Conservation (phyloP, 106 monocot genomes). For the Vanilla planifolia region DNA sequence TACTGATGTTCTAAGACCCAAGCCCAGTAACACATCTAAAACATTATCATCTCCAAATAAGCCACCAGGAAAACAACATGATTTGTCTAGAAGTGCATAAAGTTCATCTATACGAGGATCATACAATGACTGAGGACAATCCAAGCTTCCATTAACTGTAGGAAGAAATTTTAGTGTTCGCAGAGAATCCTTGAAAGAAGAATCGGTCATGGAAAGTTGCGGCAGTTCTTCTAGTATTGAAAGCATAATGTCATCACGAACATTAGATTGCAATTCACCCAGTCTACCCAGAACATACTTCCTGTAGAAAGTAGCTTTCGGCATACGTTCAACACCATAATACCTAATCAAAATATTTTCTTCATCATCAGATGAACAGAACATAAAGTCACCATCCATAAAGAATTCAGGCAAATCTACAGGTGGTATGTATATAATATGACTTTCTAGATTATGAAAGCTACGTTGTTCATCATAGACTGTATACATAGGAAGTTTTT, state of each 20-base stretch:
- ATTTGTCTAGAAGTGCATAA: slow-evolving; percentile 77
- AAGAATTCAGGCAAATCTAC: slow-evolving; percentile 47
- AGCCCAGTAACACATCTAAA: slow-evolving; percentile 66
- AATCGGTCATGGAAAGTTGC: slow-evolving; percentile 64
- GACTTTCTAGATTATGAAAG: slow-evolving; percentile 61
- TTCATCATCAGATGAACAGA: slow-evolving; percentile 48
- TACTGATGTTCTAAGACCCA: slow-evolving; percentile 88
- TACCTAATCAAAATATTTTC: slow-evolving; percentile 68
- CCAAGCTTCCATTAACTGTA: slow-evolving; percentile 51
- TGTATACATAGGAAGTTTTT: slow-evolving; percentile 69
- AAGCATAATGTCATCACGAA: slow-evolving; percentile 71
- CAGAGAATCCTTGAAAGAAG: slow-evolving; percentile 57
- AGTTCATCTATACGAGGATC: slow-evolving; percentile 92
- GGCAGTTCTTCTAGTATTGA: slow-evolving; percentile 81
- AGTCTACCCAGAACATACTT: slow-evolving; percentile 57
- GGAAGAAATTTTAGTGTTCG: slow-evolving; percentile 71
- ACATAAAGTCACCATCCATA: slow-evolving; percentile 60
- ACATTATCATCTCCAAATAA: slow-evolving; percentile 67
- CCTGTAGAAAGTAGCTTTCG: slow-evolving; percentile 58
- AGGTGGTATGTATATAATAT: slow-evolving; percentile 69
- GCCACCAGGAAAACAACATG: slow-evolving; percentile 71
- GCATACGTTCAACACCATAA: slow-evolving; percentile 66
- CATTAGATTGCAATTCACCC: slow-evolving; percentile 49
- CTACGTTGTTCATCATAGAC: slow-evolving; percentile 39
- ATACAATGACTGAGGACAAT: slow-evolving; percentile 70